Base-by-base conservation (phyloP, 1,139 yeast species). In the Sugiyamaella pinicola region DNA sequence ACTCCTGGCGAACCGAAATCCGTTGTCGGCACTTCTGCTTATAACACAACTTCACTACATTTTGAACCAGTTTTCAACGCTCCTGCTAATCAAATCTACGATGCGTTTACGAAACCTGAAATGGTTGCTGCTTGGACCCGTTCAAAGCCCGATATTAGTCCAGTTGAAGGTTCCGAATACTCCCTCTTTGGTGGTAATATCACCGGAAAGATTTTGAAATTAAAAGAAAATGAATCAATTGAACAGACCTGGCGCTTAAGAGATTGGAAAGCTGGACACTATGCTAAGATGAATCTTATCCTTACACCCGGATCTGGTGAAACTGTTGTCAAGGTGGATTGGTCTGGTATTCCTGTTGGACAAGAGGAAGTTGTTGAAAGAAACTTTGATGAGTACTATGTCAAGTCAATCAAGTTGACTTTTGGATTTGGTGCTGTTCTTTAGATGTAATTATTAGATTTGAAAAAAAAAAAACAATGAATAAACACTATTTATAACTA, bases 311-410 rank as follows among this genome's bases (percentile, higher is more conserved):
- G 95, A 21, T 77, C 82, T 15, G 81, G 86, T 42, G 98, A 91
- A 64, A 93, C 99, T 13, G 82, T 79, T 54, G 76, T 91, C 75
- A 81, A 84, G 55, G 93, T 90, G 34, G 76, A 79, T 54, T 88
- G 93, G 81, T 75, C 82, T 19, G 97, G 97, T n/a, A 85, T 93
- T 48, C 99, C 99, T 18, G 77, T 93, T 44, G 99, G 98, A n/a
- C 95, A 95, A 67, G 98, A 93, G 69, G 99, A 93, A 54, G 77
- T 86, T 54, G 96, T 88, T 40, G 81, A 83, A 65, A 80, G 77
- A 43, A 93, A 93, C 71, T 93, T 95, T 66, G 90, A 89, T 62
- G 90, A 87, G 59, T 87, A 89, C 70, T 93, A 93, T 68, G 83
- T 91, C 54, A 83, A 85, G 69, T 81, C 96, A 8, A 90, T 93